These are phyloP conservation scores for Pythium monospermum DNA, from an alignment of 352 stramenopile genomes.

Conservation along the genomic window DNA sequence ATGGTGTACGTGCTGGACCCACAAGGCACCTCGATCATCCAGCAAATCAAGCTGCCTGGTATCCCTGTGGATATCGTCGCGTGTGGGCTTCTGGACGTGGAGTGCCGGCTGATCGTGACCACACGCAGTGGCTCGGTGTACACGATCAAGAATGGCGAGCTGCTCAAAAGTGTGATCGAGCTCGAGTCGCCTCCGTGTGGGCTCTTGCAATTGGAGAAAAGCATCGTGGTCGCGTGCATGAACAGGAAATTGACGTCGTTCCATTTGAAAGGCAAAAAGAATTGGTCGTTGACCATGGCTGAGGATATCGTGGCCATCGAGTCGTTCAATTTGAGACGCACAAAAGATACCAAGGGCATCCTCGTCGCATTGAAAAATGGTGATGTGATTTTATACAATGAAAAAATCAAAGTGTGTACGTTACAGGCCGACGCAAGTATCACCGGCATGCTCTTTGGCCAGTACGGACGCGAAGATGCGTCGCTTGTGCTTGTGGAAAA, in stretches of 20 bases:
- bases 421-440: constrained; percentile 58
- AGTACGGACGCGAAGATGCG: constrained; percentile 86
- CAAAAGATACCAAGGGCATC: constrained; percentile 71
- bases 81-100: constrained; percentile 70
- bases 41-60: constrained; percentile 63
- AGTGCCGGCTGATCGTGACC: constrained; percentile 82
- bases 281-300: constrained; percentile 84
- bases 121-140: constrained; percentile 84
- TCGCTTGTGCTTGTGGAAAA: constrained; percentile 79
- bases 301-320: constrained; percentile 83
- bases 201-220: constrained; percentile 76
- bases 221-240: constrained; percentile 85
- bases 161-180: constrained; percentile 84
- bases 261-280: constrained; percentile 89
- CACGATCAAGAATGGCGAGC: constrained; percentile 89
- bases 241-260: constrained; percentile 85
- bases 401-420: constrained; percentile 80
- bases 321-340: constrained; percentile 61
- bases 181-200: constrained; percentile 74
- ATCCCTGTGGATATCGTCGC: constrained; percentile 76
- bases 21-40: constrained; percentile 63
- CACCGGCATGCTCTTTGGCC: constrained; percentile 81
- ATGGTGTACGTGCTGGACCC: constrained; percentile 78
- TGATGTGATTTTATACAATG: constrained; percentile 86
- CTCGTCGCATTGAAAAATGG: constrained; percentile 83